A percentile compares a stretch with the other conserved stretches of the same genome.
Evolutionary conservation across 2,329 filamentous ascomycete species (phyloP).

Genomic region (Hypoxylon sp.): DNA sequence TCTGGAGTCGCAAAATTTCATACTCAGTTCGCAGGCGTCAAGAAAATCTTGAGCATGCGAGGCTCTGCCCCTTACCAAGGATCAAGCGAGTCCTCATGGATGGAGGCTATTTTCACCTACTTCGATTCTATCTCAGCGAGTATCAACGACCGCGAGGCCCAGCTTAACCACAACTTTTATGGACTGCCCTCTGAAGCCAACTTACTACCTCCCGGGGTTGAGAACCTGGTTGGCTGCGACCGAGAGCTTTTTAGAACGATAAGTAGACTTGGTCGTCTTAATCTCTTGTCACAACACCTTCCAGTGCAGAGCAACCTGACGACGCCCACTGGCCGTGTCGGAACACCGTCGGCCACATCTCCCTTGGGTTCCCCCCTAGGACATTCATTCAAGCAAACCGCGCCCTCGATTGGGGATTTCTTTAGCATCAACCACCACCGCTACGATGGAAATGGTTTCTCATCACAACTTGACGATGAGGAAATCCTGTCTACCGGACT

Average conservation of each 20-base stretch:
- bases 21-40: conserved; percentile 91
- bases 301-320: conserved; percentile 60
- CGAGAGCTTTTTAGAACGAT: conserved; percentile 87
- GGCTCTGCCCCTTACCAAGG: conserved; percentile 64
- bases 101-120: conserved; percentile 92
- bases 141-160: conserved; percentile 90
- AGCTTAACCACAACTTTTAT: conserved; percentile 77
- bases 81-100: conserved; percentile 83
- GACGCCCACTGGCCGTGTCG: conserved; percentile 44
- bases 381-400: conserved; percentile 56
- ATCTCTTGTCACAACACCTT: conserved; percentile 80
- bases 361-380: conserved; percentile 57
- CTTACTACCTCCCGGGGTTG: conserved; percentile 70
- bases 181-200: conserved; percentile 62
- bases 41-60: conserved; percentile 85
- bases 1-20: conserved; percentile 93
- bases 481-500: conserved; percentile 60
- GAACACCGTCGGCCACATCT: conserved; percentile 50
- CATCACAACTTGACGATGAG: conserved; percentile 66
- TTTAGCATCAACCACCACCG: conserved; percentile 66
- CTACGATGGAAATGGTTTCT: conserved; percentile 76
- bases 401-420: conserved; percentile 58
- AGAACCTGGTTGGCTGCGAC: conserved; percentile 91
- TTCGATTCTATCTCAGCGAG: conserved; percentile 93
- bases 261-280: conserved; percentile 83